Conservation (phyloP, 208 protist genomes). For the Tritrichomonas musculus region DNA sequence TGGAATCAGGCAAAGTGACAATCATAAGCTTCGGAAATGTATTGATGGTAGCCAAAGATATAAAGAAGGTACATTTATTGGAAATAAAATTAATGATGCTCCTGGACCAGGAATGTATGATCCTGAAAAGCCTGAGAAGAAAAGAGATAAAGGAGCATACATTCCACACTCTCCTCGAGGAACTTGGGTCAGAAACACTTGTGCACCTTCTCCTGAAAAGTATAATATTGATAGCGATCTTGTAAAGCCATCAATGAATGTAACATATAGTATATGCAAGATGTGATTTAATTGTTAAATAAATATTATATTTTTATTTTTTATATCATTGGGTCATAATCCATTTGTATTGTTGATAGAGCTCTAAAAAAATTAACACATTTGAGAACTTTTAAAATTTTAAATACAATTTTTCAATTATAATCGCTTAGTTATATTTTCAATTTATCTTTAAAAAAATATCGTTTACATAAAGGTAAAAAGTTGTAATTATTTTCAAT, state of each 20-base stretch:
- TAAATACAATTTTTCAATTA: too few relatives aligned
- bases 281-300: too few relatives aligned
- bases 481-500: too few relatives aligned
- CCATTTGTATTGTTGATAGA: too few relatives aligned
- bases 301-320: too few relatives aligned
- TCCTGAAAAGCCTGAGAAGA: neutral
- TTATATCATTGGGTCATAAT: too few relatives aligned
- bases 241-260: neutral
- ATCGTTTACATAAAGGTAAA: too few relatives aligned
- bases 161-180: neutral
- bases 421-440: too few relatives aligned
- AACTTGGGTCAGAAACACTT: neutral
- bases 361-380: too few relatives aligned
- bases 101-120: conserved; percentile 11
- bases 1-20: neutral
- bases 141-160: neutral
- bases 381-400: too few relatives aligned
- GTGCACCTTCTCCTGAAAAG: neutral
- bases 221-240: neutral
- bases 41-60: neutral
- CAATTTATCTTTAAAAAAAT: too few relatives aligned
- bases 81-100: neutral
- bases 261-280: neutral
- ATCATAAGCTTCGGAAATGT: neutral
- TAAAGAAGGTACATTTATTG: neutral